Evolutionary conservation across 768 basidiomycete species (phyloP).

Genomic region (Mycena latifolia): DNA sequence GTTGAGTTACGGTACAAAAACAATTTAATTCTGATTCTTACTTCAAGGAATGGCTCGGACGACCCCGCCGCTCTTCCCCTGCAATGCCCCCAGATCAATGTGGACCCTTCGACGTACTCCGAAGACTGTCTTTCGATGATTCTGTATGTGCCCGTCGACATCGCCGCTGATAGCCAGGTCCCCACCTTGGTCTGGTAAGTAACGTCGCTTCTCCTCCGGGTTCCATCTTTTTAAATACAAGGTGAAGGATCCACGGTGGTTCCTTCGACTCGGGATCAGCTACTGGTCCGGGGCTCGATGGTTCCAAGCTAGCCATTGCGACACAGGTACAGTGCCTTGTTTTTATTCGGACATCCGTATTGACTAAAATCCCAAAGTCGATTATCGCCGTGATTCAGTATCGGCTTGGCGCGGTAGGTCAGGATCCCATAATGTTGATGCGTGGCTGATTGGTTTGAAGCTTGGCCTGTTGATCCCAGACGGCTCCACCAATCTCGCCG

Average conservation of each 20-base stretch:
- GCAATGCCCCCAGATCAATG: conserved; percentile 75
- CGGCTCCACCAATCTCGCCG: conserved; percentile 76
- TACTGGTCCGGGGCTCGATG: conserved; percentile 81
- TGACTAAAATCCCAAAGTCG: too few species aligned
- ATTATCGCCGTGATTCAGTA: conserved; percentile 90
- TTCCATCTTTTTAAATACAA: background rate
- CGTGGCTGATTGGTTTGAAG: conserved; percentile 47
- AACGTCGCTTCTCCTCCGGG: background rate
- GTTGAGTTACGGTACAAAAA: conserved; percentile 33
- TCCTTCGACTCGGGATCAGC: conserved; percentile 82
- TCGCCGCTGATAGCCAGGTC: conserved; percentile 44
- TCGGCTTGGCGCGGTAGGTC: conserved; percentile 80
- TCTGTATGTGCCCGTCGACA: conserved; percentile 71
- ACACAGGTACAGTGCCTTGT: too few species aligned
- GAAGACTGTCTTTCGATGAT: conserved; percentile 90
- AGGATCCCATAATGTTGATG: conserved; percentile 5
- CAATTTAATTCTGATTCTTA: conserved; percentile 21
- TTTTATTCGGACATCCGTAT: too few species aligned
- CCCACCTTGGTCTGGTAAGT: conserved; percentile 67
- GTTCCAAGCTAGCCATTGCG: conserved; percentile 75
- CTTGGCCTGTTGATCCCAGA: conserved; percentile 82
- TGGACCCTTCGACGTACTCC: conserved; percentile 60
- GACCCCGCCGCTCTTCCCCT: conserved; percentile 70
- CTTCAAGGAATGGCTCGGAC: conserved; percentile 61
- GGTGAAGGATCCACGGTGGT: conserved; percentile 83